Evolutionary conservation across 768 basidiomycete genomes (phyloP), one percentile per base, ranked within the genome.

Genomic region (Suillus cothurnatus): DNA sequence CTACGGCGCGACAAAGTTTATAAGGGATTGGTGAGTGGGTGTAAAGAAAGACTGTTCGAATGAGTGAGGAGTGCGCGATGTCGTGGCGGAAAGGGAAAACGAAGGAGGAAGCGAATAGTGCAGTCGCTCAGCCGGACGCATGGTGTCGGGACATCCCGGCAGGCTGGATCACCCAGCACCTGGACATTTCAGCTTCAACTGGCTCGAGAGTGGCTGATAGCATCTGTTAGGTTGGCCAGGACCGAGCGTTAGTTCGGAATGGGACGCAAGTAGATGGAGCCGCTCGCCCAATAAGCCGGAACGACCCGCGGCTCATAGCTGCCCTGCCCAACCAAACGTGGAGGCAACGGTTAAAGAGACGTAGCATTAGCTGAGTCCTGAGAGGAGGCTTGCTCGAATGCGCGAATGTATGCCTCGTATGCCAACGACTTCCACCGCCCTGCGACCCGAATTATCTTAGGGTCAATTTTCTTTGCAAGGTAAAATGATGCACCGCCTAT

Each of bases 401-500:
- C 11, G 4, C 21, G n/a, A 6, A 47, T 47, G 4, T 45, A 47
- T 4, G 45, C 23, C 9, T 47, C 45, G 3, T 12, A n/a, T 21
- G 45, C 38, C 38, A 39, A 39, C 5, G 38, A 39, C 38, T 39
- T 39, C 38, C 38, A 39, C 14, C 38, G 38, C 21, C 45, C 21
- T 6, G 43, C 43, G 4, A 43, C 21, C 8, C 19, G 11, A 9
- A 45, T 12, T n/a, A 45, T 45, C n/a, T 45, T 9, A n/a, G n/a
- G n/a, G n/a, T 23, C 11, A n/a, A n/a, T 6, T 12, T 47, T 47
- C n/a, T 47, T 11, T n/a, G 21, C 21, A 9, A 47, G n/a, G 11
- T 47, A 47, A 15, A 47, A 47, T 4, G 21, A 47, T 0, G 82
- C 78, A 1, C 81, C 80, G 0, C 81, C 80, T 23, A 82, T 83